Base-by-base conservation (phyloP, 352 stramenopile genomes). In the Phytopythium ostracodes region DNA sequence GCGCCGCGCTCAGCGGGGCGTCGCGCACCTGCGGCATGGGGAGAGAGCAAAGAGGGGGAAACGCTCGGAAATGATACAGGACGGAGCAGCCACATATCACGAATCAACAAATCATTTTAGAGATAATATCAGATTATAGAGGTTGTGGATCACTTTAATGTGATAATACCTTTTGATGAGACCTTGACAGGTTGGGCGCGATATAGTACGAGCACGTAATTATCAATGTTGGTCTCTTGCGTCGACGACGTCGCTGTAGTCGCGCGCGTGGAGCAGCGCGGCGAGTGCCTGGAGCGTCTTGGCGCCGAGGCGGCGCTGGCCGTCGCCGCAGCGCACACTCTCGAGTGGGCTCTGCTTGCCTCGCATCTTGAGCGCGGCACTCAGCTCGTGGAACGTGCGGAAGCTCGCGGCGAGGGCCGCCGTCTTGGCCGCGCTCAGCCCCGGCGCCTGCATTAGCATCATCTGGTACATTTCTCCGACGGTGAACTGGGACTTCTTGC, bases 371-470 rank as follows among this genome's bases (percentile, higher is more conserved):
- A 91, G 51, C 14, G 81, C 77, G 14, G 60, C 56, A 12, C 67
- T 62, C 17, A 92, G 64, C 38, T 85, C 64, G 42, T 73, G 66
- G 44, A 93, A 85, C 24, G 77, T 90, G 24, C 70, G 66, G 57
- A 83, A 81, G 36, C 66, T 70, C 0, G 66, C 54, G 22, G 68
- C 75, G 12, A 93, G 43, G 5, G 67, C 79, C 1, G 72, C 71
- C 0, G 77, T 84, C 59, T 87, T 88, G 20, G 75, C 63, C 18
- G 75, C 76, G 61, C 79, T 91, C 0, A 93, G 49, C 0, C 79
- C 76, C 5, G 81, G 81, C 6, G 76, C 75, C 64, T 95, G 87
- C 65, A 90, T 84, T 4, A 95, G 77, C 87, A 95, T 95, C 67
- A 84, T 84, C 56, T 92, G 82, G 60, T 87, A 89, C 60, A 95